Evolutionary conservation across 495 filamentous ascomycete species (phyloP), one percentile per base, ranked within the genome.

Genomic region (Cryomyces antarcticus): DNA sequence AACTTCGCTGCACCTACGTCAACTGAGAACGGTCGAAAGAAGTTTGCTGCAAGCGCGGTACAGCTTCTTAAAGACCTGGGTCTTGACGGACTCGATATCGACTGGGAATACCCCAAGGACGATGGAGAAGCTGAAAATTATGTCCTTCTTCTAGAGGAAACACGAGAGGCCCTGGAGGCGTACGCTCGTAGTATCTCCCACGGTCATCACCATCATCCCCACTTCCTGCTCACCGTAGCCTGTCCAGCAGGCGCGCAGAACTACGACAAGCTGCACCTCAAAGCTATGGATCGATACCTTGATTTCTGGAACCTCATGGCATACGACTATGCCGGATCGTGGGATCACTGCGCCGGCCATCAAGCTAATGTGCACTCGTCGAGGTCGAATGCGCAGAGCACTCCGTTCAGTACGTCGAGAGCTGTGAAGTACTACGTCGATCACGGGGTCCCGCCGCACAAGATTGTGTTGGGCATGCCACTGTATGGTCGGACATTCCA

Each of bases 401-500:
- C 83, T 4, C 78, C 76, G 1, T 85, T 78, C 54, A 79, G 65
- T 58, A 77, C 76, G 10, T 67, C 82, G 11, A 60, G 66, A 29
- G 82, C 82, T 11, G 62, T 84, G 0, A 45, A 62, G 28, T 70
- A 80, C 52, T 93, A 93, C 60, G 57, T 76, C 46, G 55, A 62
- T 0, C 56, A 63, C 6, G 80, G 78, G 7, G 70, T 94, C 4
- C 54, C 67, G 0, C 47, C 75, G 0, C 47, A 55, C 37, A 93
- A 92, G 57, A 75, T 95, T 31, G 68, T 87, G 6, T 59, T 94
- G 28, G 85, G 87, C 28, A 72, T 93, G 64, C 86, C 61, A 0
- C 62, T 95, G 0, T 94, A 93, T 53, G 88, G 87, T 0, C 77
- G 84, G 6, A 68, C 80, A 6, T 95, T 93, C 52, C 60, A 68